These are phyloP conservation scores for Cochlearia excelsa DNA, from an alignment of 345 rosid species.

Conservation along the genomic window DNA sequence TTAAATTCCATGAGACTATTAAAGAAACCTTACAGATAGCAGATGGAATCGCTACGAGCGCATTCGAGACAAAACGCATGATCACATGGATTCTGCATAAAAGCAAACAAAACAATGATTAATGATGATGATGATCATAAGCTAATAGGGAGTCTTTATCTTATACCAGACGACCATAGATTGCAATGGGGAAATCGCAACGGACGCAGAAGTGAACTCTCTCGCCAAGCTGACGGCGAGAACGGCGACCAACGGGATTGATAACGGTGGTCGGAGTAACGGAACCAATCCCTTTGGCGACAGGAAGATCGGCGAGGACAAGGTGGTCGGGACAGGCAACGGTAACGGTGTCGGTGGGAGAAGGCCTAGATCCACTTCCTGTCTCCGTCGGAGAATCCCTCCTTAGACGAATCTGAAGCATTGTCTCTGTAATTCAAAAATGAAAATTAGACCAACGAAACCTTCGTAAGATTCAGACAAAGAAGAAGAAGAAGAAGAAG, in stretches of 20 bases:
- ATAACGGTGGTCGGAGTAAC: slow-evolving; percentile 58
- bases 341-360: slow-evolving; percentile 69
- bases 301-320: slow-evolving; percentile 94
- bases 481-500: background rate
- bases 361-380: slow-evolving; percentile 51
- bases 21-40: slow-evolving; percentile 74
- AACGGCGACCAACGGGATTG: slow-evolving; percentile 75
- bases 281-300: slow-evolving; percentile 91
- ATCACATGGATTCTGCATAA: slow-evolving; percentile 90
- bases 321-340: slow-evolving; percentile 97
- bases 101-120: slow-evolving; percentile 10
- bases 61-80: slow-evolving; percentile 94
- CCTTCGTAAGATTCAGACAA: background rate
- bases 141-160: background rate
- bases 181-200: slow-evolving; percentile 92
- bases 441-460: background rate
- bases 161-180: slow-evolving; percentile 84
- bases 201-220: slow-evolving; percentile 96
- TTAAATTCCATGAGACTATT: slow-evolving; percentile 8
- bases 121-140: background rate
- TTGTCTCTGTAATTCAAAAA: slow-evolving; percentile 29
- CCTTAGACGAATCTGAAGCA: slow-evolving; percentile 84
- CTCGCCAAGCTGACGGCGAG: slow-evolving; percentile 93
- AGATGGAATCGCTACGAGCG: slow-evolving; percentile 89
- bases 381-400: slow-evolving; percentile 57